phyloP scores from a whole-genome alignment of 345 rosid genomes.

The Rhodamnia argentea region DNA sequence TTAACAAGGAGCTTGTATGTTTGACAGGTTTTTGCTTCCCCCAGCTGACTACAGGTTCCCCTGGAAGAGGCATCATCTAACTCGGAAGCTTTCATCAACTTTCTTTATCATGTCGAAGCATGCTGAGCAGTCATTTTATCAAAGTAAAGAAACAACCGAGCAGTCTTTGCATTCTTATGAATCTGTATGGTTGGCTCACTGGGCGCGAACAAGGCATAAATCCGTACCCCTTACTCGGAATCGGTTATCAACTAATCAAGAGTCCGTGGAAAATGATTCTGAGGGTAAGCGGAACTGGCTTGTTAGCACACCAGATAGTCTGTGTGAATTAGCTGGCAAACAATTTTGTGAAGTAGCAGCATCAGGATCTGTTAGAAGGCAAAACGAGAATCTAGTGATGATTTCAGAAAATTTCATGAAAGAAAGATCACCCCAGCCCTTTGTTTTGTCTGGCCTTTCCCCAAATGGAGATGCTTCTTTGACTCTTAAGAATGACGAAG shows the following conservation, averaged over 20 bases:
- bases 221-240: constrained; percentile 3
- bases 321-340: constrained; percentile 9
- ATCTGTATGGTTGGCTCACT: constrained; percentile 64
- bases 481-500: constrained; percentile 1
- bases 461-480: background rate
- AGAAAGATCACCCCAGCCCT: constrained; percentile 14
- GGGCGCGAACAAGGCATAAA: constrained; percentile 24
- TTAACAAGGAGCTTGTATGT: background rate
- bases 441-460: constrained; percentile 16
- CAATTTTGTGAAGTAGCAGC: constrained; percentile 11
- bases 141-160: constrained; percentile 7
- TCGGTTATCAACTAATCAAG: background rate
- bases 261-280: constrained; percentile 3
- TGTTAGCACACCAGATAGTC: constrained; percentile 1
- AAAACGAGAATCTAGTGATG: constrained; percentile 5
- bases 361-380: constrained; percentile 4
- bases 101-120: constrained; percentile 30
- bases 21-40: background rate
- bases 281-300: background rate
- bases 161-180: constrained; percentile 23
- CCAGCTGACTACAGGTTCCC: background rate
- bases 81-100: background rate
- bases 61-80: constrained; percentile 1
- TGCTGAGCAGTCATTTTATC: constrained; percentile 7
- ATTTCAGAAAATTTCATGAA: constrained; percentile 9